Evolutionary conservation across 306 rosid species (phyloP), one percentile per base, ranked within the genome.

Genomic region (Fragaria ananassa): DNA sequence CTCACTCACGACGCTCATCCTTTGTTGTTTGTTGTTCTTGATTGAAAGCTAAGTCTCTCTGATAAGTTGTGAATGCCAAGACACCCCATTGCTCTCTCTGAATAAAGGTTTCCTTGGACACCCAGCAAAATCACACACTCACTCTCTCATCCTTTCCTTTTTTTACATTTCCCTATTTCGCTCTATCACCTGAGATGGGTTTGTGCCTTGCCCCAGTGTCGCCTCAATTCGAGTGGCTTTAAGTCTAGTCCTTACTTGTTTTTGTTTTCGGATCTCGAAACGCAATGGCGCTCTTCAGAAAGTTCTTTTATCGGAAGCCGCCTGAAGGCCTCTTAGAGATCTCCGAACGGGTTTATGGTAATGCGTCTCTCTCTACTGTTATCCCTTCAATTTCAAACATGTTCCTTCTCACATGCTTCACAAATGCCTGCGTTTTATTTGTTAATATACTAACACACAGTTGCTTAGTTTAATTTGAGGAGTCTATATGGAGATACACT

Each of bases 321-420:
- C 99, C 99, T 25, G 98, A 96, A 29, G 99, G 99, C 82, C 96
- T 92, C 67, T 70, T 93, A 49, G 99, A 96, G 89, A 96, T 96
- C 83, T 86, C 91, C 81, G 99, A 89, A 79, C 88, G 93, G 85
- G 97, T 96, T 86, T 96, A 91, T 86, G 98, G 99, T 96, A 89
- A 10, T 44, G 96, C 66, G 67, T 79, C 66, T 62, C 6, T 76
- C 27, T 75, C 79, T 70, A 21, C 71, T 71, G 67, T 63, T 78
- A 74, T 46, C 54, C 61, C 31, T 66, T 63, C 35, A 45, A 45
- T 77, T 74, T 74, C 72, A 23, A 46, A 53, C 62, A 15, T 80
- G 69, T 5, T 42, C 46, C 63, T 51, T 4, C 11, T 79, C 12
- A 17, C 13, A 11, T 46, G 51, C 51, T 46, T 46, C 14, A 13